Evolutionary conservation across 805 yeast species (phyloP), one percentile per base, ranked within the genome.

Genomic region (Hanseniaspora clermontiae): DNA sequence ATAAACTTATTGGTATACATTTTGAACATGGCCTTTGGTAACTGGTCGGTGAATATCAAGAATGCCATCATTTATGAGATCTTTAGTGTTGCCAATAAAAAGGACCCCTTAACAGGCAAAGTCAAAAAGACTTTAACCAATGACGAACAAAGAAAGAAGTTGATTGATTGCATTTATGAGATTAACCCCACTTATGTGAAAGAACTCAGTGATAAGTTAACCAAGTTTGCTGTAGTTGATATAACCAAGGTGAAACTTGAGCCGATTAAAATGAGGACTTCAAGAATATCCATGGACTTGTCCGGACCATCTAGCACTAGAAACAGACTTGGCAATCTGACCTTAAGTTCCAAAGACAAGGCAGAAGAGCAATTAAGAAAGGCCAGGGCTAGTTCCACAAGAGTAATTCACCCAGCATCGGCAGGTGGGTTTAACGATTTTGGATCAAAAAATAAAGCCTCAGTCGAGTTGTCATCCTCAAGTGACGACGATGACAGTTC

Each of bases 1-100:
- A 90, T 87, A 6, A 75, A 76, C 27, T 71, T 88, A 49, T 84
- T 86, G 5, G 76, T 81, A 51, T 76, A 77, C 45, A 80, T 87
- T 0, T 73, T 88, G 48, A 85, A 82, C 61, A 67, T 85, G 46
- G 86, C 89, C 0, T 68, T 70, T 34, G 82, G 79, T 43, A 53
- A 53, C 20, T 70, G 81, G 42, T 64, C 75, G 12, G 73, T 83
- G 32, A 64, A 12, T 5, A 40, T 56, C 27, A 53, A 47, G 15
- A 56, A 56, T 11, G 37, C 47, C 34, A 42, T 50, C 2, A 24
- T 46, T 1, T 50, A 93, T 72, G 96, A 93, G 69, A 80, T 95
- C 66, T 80, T 87, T 61, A 73, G 91, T 68, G 74, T 82, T 63
- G 91, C 90, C 75, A 75, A 74, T 50, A 73, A 68, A 62, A 81